Evolutionary conservation across 306 rosid species (phyloP), one percentile per base, ranked within the genome.

Genomic region (Quercus berberidifolia): DNA sequence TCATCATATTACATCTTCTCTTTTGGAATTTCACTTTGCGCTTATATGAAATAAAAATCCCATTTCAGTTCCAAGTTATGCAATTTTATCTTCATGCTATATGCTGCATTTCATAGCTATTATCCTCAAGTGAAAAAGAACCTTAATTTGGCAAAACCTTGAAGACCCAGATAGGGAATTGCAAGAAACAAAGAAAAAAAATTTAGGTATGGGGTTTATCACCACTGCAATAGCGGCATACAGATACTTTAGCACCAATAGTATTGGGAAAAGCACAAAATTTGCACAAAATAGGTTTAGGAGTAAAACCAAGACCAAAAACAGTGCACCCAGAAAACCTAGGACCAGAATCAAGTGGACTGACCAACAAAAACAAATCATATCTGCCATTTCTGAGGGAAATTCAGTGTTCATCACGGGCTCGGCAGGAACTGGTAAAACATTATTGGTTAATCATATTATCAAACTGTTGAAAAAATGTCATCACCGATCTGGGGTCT

Each of bases 351-450:
- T 73, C 63, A 23, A 83, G 60, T 87, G 93, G 93, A 87, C 85
- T 49, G 84, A 89, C 35, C 75, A 87, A 64, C 91, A 83, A 74
- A 83, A 71, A 69, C 54, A 79, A 65, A 58, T 87, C 35, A 71
- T 87, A 60, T 83, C 82, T 31, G 82, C 87, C 59, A 58, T 89
- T 52, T 38, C 65, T 18, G 70, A 59, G 55, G 86, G 86, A 0
- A 77, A 55, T 21, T 87, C 87, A 10, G 89, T 85, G 76, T 89
- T 87, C 88, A 79, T 89, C 76, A 81, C 91, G 11, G 91, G 91
- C 64, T 83, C 93, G 0, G 91, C 91, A 15, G 91, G 91, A 57
- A 85, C 93, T 5, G 89, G 93, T 6, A 87, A 87, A 38, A 87
- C 91, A 15, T 21, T 76, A 6, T 57, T 89, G 83, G 52, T 89